Base-by-base conservation (phyloP, 208 protist genomes). In the Entamoeba nuttalli region DNA sequence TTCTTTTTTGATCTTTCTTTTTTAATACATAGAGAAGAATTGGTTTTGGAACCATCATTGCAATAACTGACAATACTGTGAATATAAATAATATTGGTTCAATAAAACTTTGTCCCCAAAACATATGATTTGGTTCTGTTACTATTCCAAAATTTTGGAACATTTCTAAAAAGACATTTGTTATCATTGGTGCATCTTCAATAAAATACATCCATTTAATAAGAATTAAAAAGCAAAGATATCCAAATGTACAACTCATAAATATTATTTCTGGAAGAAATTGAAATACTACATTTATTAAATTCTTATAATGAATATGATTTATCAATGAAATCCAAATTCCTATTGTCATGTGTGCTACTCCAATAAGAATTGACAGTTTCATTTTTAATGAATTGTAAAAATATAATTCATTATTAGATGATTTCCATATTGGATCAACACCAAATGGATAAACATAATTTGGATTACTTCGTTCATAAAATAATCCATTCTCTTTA, bases 91-190 rank as follows among this genome's bases (percentile, higher is more conserved):
- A 51, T n/a, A 94, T 84, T 51, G 41, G 11, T 71, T 97, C 52
- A 51, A 97, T 44, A 41, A 19, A 15, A n/a, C 21, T 44, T 41
- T 97, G 95, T 19, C 21, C 52, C 52, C 2, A 1, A 52, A 52
- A 94, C 30, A 95, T 62, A 5, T 51, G 30, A 7, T 73, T 62
- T 50, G 35, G 4, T 57, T 21, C 17, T 15, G 19, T 44, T 19
- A 94, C 52, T 2, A 17, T 4, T n/a, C 96, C 97, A 30, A 96
- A 97, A 44, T 96, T 96, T 15, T 99, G 96, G 96, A 99, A 99
- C 96, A 99, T 98, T 97, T 98, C 97, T 96, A 98, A 98, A 96
- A 99, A 97, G n/a, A 97, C 97, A 93, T 98, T 97, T 25, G 98
- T 97, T 3, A 99, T 95, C 41, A 96, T 97, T 11, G 98, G 98